Conservation (phyloP, 148 eudicot species). For the Nyssa sinensis region DNA sequence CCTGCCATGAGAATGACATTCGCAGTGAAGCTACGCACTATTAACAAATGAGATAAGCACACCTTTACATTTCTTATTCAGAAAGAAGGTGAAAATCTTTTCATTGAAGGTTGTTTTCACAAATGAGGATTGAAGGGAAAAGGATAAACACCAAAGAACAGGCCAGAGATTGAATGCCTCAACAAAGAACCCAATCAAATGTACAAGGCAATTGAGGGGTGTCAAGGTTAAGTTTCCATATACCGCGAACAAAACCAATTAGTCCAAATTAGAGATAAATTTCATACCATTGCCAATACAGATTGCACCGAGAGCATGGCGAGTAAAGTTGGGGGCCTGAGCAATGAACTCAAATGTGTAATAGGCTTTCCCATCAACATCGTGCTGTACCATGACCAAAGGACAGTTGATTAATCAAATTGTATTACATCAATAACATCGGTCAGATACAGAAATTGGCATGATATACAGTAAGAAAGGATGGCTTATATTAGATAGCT, state of each 20-base stretch:
- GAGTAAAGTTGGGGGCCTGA: conserved; percentile 86
- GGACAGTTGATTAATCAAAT: conserved; percentile 6
- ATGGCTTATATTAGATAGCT: not conserved
- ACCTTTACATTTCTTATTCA: not conserved
- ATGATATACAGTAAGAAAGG: not conserved
- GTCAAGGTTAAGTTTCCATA: not conserved
- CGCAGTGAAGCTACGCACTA: not conserved
- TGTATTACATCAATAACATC: not conserved
- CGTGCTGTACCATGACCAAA: conserved; percentile 55
- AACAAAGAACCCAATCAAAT: not conserved
- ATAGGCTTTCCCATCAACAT: conserved; percentile 79
- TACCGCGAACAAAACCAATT: not conserved
- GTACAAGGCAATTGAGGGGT: not conserved
- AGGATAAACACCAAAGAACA: not conserved
- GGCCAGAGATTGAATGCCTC: not conserved
- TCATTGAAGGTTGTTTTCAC: no score
- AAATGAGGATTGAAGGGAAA: no score
- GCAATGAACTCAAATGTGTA: conserved; percentile 87
- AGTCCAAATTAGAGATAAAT: conserved; percentile 1
- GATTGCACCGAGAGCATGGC: conserved; percentile 85
- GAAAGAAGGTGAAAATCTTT: no score
- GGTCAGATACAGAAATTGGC: not conserved
- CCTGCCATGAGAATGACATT: conserved; percentile 42
- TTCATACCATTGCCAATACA: conserved; percentile 89
- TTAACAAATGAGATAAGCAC: not conserved